Percentiles rank a stretch among this genome's conserved stretches.
These are phyloP conservation scores for Colletotrichum echinochloae DNA, from an alignment of 2,329 filamentous ascomycete genomes.

Conservation along the genomic window DNA sequence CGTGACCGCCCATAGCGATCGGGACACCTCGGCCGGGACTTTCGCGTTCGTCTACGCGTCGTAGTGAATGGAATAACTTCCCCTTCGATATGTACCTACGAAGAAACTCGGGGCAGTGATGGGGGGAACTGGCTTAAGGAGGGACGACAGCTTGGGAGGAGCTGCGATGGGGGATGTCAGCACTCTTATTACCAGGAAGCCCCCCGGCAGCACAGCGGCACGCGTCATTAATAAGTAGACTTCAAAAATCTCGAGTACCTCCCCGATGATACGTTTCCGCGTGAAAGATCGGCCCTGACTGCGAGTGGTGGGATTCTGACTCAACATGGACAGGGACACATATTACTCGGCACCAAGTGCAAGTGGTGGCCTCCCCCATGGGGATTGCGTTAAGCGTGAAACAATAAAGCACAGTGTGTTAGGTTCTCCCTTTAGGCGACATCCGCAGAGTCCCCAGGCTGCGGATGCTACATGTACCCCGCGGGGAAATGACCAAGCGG, in stretches of 20 bases:
- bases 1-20: constrained; percentile 56
- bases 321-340: constrained; percentile 5
- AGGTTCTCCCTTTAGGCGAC: constrained; percentile 1
- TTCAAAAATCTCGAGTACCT: not conserved
- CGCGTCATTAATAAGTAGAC: not conserved
- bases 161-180: constrained; percentile 15
- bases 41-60: not conserved
- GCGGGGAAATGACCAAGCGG: constrained; percentile 4
- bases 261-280: not conserved
- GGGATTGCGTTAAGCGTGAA: not conserved
- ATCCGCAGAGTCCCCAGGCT: not conserved
- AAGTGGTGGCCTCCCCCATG: not conserved
- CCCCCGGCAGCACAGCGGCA: not conserved
- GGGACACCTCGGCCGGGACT: not conserved
- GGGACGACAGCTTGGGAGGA: not conserved
- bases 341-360: not conserved
- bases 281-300: not conserved
- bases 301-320: not conserved
- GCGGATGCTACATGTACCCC: too few species aligned
- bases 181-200: constrained; percentile 7
- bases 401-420: not conserved
- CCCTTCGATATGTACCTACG: not conserved
- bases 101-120: not conserved
- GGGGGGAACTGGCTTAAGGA: not conserved
- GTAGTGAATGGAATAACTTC: not conserved